Base-by-base conservation (phyloP, 495 filamentous ascomycete genomes). In the Aspergillus nanangensis region DNA sequence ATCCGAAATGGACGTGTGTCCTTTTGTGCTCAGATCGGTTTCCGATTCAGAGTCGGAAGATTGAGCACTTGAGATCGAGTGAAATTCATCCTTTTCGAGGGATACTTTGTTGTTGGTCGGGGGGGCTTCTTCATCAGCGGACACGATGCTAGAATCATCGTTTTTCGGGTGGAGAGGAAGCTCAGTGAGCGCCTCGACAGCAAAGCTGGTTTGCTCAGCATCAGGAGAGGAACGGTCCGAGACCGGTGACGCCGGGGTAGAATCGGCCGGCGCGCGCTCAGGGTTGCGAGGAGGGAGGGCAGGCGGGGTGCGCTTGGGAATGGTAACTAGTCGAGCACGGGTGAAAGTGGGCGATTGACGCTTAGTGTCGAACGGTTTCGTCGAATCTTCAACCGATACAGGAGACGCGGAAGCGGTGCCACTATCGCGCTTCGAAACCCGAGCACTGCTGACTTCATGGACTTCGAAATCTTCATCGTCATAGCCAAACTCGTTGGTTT, bases 261-360 rank as follows among this genome's bases (percentile, higher is more conserved):
- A 52, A 1, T 47, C 32, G 14, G 47, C 54, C 17, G 56, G 62
- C 56, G 41, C 53, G 37, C 72, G 70, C n/a, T 67, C 58, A 10
- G 85, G 82, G 47, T 77, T 83, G 23, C 81, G 70, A 3, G 75
- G 69, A 3, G 84, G 84, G 15, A 88, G 71, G 2, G 82, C 69
- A 10, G 87, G 86, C 5, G 83, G 72, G 2, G 81, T 64, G 22
- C 84, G 69, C 65, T 87, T 88, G 1, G 84, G 79, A 57, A 91
- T 89, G 17, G 77, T 84, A 20, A 91, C 83, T 13, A 88, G 58
- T 19, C 78, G 76, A 14, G 83, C 83, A 36, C 79, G 74, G 14
- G 76, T 77, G 33, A 88, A 75, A 2, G 77, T 72, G 3, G 69
- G 59, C 2, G 69, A 69, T 58, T 44, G 69, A 58, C 47, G 74